Evolutionary conservation across 306 rosid species (phyloP), one percentile per base, ranked within the genome.

Genomic region (Hippophae tibetana): DNA sequence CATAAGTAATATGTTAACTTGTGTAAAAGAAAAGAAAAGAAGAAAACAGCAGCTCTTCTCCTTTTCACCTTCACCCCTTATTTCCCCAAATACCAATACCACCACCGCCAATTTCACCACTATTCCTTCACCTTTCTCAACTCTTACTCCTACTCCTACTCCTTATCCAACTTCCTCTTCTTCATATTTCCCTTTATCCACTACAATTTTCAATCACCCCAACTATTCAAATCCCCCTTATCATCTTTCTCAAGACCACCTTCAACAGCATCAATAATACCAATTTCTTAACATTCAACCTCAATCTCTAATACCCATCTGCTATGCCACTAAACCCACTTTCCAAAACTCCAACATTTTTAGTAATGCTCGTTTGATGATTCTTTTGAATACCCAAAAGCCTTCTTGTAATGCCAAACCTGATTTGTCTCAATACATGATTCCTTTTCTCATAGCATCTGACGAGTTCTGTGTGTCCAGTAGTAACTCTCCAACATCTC

Each of bases 141-240:
- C 85, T 55, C 61, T 82, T 9, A 74, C 60, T 52, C 79, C 77
- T 9, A 74, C 60, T 52, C 79, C 77, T 46, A 18, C 23, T 18
- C 23, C 23, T 18, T 18, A 18, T 18, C 23, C 23, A 18, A 18
- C 23, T 18, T 18, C 23, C 1, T 80, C 89, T 27, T 76, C 90
- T 57, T 84, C 90, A 3, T 84, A 84, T 5, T 84, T 78, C 71
- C 90, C 90, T 56, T 87, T 87, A 10, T 76, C 85, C 2, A 78
- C 90, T 65, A 86, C 83, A 42, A 64, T 57, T 52, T 27, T 81
- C 42, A 66, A 69, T 31, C 38, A 31, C 38, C 38, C 38, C 67
- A 70, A 76, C 42, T 76, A 82, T 62, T 76, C 69, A 75, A 75
- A 56, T 59, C 72, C 79, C 38, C 84, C 82, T 47, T 80, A 74